Conservation (phyloP, 1,284 basidiomycete species). For the Meira miltonrushii region DNA sequence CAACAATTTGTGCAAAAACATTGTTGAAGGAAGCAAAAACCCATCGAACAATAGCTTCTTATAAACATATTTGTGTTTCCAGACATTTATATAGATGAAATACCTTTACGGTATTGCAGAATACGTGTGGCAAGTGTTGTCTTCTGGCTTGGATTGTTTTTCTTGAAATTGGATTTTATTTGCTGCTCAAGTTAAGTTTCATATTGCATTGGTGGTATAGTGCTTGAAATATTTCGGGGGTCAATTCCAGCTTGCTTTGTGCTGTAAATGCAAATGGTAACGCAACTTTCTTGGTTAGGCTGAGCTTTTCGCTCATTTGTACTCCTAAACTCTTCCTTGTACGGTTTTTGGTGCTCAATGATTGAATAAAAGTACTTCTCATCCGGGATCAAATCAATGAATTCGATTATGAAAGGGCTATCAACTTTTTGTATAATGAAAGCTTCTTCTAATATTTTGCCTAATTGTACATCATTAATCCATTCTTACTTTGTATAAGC, state of each 20-base stretch:
- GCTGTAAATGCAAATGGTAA: too few species aligned
- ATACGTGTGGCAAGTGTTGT: not conserved
- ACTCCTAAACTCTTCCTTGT: constrained; percentile 59
- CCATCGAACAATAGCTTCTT: constrained; percentile 71
- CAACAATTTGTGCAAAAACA: constrained; percentile 82
- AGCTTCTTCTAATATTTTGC: constrained; percentile 69
- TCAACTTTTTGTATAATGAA: constrained; percentile 68
- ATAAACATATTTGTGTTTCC: constrained; percentile 74
- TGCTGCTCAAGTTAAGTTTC: too few species aligned
- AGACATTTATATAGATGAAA: constrained; percentile 93
- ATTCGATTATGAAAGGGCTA: constrained; percentile 75
- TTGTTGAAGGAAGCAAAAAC: too few species aligned
- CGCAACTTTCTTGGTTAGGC: not conserved
- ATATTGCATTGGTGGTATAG: not conserved
- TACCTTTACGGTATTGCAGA: not conserved
- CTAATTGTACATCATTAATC: constrained; percentile 60
- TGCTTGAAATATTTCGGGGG: too few species aligned
- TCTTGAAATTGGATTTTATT: too few species aligned
- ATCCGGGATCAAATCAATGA: constrained; percentile 77
- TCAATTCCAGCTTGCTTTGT: too few species aligned
- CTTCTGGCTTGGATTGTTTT: not conserved
- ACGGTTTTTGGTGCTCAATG: constrained; percentile 83
- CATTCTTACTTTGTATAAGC: constrained; percentile 83
- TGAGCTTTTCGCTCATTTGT: not conserved
- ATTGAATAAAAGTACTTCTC: constrained; percentile 78